Evolutionary conservation across 768 basidiomycete species (phyloP), one percentile per base, ranked within the genome.

Genomic region (Mycena olivaceomarginata): DNA sequence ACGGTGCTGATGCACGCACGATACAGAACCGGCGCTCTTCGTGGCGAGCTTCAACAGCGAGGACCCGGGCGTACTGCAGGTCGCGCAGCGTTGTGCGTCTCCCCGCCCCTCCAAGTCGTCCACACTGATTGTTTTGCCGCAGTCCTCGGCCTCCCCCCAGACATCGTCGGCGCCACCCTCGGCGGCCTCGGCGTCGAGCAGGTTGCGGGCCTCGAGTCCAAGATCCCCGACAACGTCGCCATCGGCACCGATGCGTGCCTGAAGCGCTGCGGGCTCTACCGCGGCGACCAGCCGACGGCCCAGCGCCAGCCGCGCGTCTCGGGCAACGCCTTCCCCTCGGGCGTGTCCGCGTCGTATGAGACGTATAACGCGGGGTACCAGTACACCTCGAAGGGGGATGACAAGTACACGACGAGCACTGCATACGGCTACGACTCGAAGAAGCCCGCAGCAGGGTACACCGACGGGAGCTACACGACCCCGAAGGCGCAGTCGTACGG

Each of bases 71-170:
- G 78, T n/a, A 59, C 63, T 74, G 51, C 79, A 73, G n/a, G 56
- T 80, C 37, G 80, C 79, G 2, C 80, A 80, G 60, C 81, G 80
- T 22, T 79, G 81, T 78, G 68, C 43, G 72, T 70, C 41, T 11
- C 31, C 41, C 43, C 31, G 71, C 46, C 40, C 40, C 12, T 71
- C 69, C 15, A 20, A 51, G 18, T 46, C 15, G 18, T 12, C 37
- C 16, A 25, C 8, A 37, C 53, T 18, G 4, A 64, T 9, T 25
- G 5, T 40, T n/a, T 40, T 40, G 40, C 18, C 22, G 18, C 63
- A 81, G 80, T 81, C 72, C 67, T 81, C 67, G 80, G 80, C 18
- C 67, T 81, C 18, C 79, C 80, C 4, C 71, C 72, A 6, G 79
- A 80, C 76, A 80, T 80, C 59, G 72, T 78, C n/a, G 70, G 65